Conservation (phyloP, 768 basidiomycete species). For the Chalciporus pseudorubinellus region DNA sequence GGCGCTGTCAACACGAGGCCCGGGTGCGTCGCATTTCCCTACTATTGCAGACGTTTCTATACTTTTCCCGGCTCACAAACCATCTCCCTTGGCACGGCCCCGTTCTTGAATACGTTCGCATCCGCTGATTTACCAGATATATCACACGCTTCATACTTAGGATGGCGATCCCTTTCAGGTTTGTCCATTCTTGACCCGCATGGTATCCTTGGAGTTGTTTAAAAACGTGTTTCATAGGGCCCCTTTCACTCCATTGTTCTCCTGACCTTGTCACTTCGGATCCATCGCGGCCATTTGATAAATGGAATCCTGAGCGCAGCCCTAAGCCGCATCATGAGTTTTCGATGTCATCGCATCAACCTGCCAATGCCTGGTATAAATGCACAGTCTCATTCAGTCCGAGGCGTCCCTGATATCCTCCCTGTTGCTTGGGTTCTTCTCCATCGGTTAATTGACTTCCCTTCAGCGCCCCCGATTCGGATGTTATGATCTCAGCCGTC, state of each 20-base stretch:
- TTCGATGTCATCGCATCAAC: constrained; percentile 33
- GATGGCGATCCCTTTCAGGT: constrained; percentile 22
- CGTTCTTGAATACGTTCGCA: constrained; percentile 5
- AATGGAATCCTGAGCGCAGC: constrained; percentile 33
- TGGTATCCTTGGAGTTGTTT: constrained; percentile 14
- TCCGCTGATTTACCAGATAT: constrained; percentile 36
- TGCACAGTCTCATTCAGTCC: constrained; percentile 21
- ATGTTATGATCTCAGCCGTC: constrained; percentile 31
- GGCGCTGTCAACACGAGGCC: constrained; percentile 32
- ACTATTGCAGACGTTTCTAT: constrained; percentile 18
- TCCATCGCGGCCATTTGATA: constrained; percentile 33
- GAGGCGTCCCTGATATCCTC: constrained; percentile 29
- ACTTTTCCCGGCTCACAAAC: constrained; percentile 20
- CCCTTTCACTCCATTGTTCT: constrained; percentile 26
- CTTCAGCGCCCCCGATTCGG: constrained; percentile 22
- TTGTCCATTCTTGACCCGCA: constrained; percentile 26
- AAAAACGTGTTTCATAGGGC: constrained; percentile 34
- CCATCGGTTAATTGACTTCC: constrained; percentile 19
- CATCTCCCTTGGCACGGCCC: constrained; percentile 27
- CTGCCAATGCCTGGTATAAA: constrained; percentile 35
- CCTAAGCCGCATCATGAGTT: constrained; percentile 25
- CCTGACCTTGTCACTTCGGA: constrained; percentile 19
- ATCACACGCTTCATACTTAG: constrained; percentile 18
- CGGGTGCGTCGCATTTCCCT: constrained; percentile 28
- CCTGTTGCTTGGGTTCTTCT: constrained; percentile 14